Evolutionary conservation across 495 filamentous ascomycete genomes (phyloP), one percentile per base, ranked within the genome.

Genomic region (Parmelia sp.): DNA sequence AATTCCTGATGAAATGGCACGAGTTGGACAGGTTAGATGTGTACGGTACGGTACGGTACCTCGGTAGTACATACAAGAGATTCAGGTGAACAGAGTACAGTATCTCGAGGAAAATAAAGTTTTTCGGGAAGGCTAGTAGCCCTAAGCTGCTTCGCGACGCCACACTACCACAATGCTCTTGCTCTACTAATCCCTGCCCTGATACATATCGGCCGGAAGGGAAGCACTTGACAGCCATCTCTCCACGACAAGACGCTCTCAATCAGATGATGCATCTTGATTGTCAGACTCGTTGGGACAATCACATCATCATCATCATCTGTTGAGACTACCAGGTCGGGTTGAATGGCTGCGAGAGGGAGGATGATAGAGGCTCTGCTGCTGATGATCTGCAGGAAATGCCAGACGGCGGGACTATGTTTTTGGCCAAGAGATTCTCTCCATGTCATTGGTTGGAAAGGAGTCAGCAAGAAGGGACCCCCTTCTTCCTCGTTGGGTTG

Each of bases 341-440:
- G 4, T 4, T 1, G n/a, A 27, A 49, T 25, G 49, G 0, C 17
- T 23, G 27, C 14, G 2, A 6, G 8, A 33, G n/a, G 40, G n/a
- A 57, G 17, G 9, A 27, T 11, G n/a, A 63, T 23, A 25, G 51
- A 40, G 37, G 61, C 49, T 63, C 53, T 29, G 42, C 33, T 42
- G 35, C 44, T 25, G 39, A 63, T 63, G 61, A 63, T 63, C 61
- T 57, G 53, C 53, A 57, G 53, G 49, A 42, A 35, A 63, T 63
- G 53, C 37, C 40, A 57, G 53, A 57, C 49, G 29, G 53, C 61
- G 61, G 61, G 27, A 57, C 61, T 58, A 58, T 45, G 47, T 9
- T 63, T n/a, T 63, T 63, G 61, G 61, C 61, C 29, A 63, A 45
- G 15, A 57, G 51, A 45, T 55, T 35, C 9, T 17, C 45, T 40